Conservation (phyloP, 2,329 filamentous ascomycete genomes). For the Paracoccidioides lutzii region DNA sequence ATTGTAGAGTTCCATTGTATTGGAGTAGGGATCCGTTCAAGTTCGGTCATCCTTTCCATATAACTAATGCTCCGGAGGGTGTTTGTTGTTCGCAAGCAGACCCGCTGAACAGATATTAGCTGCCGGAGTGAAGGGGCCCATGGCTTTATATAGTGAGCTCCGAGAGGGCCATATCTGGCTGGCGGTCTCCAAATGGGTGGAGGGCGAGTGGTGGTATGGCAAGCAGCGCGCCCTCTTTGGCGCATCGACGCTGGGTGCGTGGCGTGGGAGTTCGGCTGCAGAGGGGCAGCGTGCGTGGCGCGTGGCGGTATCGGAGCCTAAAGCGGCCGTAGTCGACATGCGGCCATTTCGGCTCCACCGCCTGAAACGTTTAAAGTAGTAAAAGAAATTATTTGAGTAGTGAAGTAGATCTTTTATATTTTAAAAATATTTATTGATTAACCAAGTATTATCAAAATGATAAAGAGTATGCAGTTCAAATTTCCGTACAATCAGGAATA, state of each 20-base stretch:
- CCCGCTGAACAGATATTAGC: background rate
- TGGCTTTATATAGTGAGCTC: background rate
- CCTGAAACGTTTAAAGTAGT: background rate
- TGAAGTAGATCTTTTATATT: too few species aligned
- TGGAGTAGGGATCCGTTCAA: background rate
- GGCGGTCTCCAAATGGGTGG: background rate
- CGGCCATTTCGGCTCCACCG: background rate
- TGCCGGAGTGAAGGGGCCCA: background rate
- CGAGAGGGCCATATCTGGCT: background rate
- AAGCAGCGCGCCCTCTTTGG: background rate
- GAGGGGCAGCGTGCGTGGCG: background rate
- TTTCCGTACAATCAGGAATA: too few species aligned
- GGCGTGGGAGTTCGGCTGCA: too few species aligned
- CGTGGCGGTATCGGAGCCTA: background rate
- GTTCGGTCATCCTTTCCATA: background rate
- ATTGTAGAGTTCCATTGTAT: background rate
- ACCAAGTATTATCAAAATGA: too few species aligned
- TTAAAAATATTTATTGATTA: too few species aligned
- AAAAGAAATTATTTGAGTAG: background rate
- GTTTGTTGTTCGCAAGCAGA: slow-evolving; percentile 2
- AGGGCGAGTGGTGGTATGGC: background rate
- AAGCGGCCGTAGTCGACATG: background rate
- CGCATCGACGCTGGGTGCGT: background rate
- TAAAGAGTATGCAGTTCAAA: too few species aligned
- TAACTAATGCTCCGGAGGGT: slow-evolving; percentile 2